These are phyloP conservation scores for Thoreauomyces humboldtii DNA, from an alignment of 192 early-diverging fungal species.

Conservation along the genomic window DNA sequence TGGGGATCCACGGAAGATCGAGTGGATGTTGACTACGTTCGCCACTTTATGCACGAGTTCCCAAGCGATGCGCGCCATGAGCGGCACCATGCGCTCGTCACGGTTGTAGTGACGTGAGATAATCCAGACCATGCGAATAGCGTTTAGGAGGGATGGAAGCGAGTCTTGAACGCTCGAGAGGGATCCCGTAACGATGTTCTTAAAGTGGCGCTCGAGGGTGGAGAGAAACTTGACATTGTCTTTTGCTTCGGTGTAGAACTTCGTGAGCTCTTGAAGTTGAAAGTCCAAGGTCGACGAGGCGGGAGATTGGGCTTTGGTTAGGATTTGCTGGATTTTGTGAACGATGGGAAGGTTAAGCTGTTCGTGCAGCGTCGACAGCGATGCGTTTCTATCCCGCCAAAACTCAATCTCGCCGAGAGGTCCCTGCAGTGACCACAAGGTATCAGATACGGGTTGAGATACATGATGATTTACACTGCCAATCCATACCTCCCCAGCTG, in stretches of 20 bases:
- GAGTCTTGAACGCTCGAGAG: constrained; percentile 56
- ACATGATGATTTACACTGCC: not conserved
- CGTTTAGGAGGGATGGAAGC: constrained; percentile 55
- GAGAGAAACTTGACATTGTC: constrained; percentile 67
- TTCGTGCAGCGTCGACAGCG: constrained; percentile 55
- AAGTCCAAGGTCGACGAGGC: constrained; percentile 52
- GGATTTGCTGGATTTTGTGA: constrained; percentile 51
- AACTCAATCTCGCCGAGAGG: constrained; percentile 63
- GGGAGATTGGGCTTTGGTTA: constrained; percentile 41
- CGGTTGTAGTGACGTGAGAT: constrained; percentile 66
- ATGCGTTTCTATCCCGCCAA: constrained; percentile 58
- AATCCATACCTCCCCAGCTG: constrained; percentile 44
- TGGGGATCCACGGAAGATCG: constrained; percentile 52
- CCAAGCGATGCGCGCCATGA: constrained; percentile 62
- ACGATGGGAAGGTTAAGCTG: constrained; percentile 60
- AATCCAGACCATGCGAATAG: constrained; percentile 68
- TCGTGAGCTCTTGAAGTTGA: constrained; percentile 56
- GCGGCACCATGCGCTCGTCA: constrained; percentile 64
- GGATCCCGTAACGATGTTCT: constrained; percentile 55
- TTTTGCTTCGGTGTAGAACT: constrained; percentile 61
- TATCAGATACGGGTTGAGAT: not conserved
- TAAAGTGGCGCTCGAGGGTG: constrained; percentile 64
- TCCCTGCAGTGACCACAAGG: no score
- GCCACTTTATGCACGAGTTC: constrained; percentile 60
- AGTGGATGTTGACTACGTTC: constrained; percentile 55